A percentile compares a stretch with the other conserved stretches of the same genome.
phyloP scores from a whole-genome alignment of 73 alveolate genomes.

The Paramecium tetraurelia region DNA sequence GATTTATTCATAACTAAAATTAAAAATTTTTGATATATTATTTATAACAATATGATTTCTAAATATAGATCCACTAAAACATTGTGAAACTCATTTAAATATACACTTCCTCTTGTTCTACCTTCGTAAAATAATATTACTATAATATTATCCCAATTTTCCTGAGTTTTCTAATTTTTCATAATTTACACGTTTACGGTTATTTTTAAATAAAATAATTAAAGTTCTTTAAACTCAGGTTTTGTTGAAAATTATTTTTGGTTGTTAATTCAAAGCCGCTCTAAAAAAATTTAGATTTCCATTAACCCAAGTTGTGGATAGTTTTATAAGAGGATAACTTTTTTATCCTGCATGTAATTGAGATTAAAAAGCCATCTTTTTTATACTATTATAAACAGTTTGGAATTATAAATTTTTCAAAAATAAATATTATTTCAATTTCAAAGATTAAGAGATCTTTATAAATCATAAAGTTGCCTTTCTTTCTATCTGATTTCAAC shows the following conservation, averaged over 20 bases:
- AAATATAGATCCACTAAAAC: background rate
- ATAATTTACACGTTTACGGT: background rate
- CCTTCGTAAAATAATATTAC: background rate
- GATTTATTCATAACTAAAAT: background rate
- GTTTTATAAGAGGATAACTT: background rate
- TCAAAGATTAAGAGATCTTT: background rate
- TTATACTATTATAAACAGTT: background rate
- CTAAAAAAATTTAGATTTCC: background rate
- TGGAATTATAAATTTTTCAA: background rate
- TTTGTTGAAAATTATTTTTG: background rate
- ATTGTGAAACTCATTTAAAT: background rate
- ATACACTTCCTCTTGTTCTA: background rate
- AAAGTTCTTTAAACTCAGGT: background rate
- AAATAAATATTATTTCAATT: background rate
- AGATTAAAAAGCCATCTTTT: background rate
- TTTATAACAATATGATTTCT: background rate
- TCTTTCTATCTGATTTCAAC: background rate
- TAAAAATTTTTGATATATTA: background rate
- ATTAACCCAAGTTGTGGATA: background rate
- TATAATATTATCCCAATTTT: background rate
- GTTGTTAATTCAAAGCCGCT: background rate
- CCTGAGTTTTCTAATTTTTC: background rate
- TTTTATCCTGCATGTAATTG: background rate
- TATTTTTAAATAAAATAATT: background rate
- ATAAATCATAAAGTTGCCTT: background rate